Evolutionary conservation across 805 yeast species (phyloP).

Genomic region (Saturnispora quitensis): DNA sequence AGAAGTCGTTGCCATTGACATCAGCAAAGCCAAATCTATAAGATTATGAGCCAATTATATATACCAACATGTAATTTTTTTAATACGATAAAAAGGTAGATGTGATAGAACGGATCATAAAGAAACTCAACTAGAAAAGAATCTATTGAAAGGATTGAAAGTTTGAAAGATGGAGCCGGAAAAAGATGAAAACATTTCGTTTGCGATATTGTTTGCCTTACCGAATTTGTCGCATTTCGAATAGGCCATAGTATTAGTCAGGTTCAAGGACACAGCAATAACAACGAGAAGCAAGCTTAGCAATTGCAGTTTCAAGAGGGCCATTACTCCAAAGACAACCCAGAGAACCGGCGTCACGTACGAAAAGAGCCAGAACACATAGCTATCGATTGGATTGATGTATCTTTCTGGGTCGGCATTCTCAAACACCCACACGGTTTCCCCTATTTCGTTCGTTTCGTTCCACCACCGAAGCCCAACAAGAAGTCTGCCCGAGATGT

Average conservation of each 20-base stretch:
- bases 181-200: slow-evolving; percentile 45
- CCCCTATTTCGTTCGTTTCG: slow-evolving; percentile 58
- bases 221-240: slow-evolving; percentile 90
- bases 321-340: slow-evolving; percentile 66
- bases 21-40: slow-evolving; percentile 5
- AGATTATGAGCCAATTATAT: background rate
- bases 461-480: slow-evolving; percentile 98
- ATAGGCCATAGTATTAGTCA: slow-evolving; percentile 83
- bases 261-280: slow-evolving; percentile 62
- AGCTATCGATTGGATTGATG: slow-evolving; percentile 88
- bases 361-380: slow-evolving; percentile 74
- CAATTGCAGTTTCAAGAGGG: slow-evolving; percentile 69
- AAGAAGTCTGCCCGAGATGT: slow-evolving; percentile 78
- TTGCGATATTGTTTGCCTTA: slow-evolving; percentile 63
- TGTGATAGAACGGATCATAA: background rate
- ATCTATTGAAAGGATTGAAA: slow-evolving; percentile 32
- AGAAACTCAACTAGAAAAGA: slow-evolving; percentile 9
- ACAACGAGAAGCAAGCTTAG: slow-evolving; percentile 52
- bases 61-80: background rate
- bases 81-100: background rate
- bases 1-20: slow-evolving; percentile 17
- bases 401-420: slow-evolving; percentile 63
- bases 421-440: slow-evolving; percentile 80
- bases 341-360: slow-evolving; percentile 72
- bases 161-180: slow-evolving; percentile 36